These are phyloP conservation scores for Phragmites australis DNA, from an alignment of 176 grass and related monocot genomes.

Conservation along the genomic window DNA sequence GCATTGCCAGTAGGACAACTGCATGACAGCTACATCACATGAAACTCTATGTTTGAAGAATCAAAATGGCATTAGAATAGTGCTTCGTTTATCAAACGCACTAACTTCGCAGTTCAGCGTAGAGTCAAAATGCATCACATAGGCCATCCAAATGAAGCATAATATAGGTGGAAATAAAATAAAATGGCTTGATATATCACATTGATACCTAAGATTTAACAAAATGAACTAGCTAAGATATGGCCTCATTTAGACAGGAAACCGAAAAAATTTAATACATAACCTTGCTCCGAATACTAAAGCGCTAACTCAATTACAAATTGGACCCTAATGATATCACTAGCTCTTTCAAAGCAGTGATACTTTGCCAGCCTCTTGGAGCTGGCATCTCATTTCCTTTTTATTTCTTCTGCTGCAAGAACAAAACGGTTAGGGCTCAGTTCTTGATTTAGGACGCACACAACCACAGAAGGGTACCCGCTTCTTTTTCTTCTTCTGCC, in stretches of 20 bases:
- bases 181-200: conserved; percentile 7
- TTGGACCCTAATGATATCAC: conserved; percentile 5
- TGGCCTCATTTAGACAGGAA: conserved; percentile 34
- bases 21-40: neutral
- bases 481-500: conserved; percentile 51
- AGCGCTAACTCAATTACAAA: conserved; percentile 46
- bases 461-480: conserved; percentile 71
- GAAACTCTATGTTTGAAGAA: neutral
- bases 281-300: conserved; percentile 30
- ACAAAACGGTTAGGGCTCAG: conserved; percentile 40
- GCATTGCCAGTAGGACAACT: too few species aligned
- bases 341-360: conserved; percentile 17
- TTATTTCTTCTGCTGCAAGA: conserved; percentile 26
- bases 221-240: conserved; percentile 31
- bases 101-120: neutral
- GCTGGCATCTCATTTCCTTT: neutral
- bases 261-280: conserved; percentile 35
- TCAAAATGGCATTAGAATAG: neutral
- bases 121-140: neutral
- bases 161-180: neutral
- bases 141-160: neutral
- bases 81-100: neutral
- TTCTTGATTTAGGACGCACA: conserved; percentile 57
- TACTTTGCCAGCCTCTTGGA: conserved; percentile 18
- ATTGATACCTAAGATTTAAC: neutral